Base-by-base conservation (phyloP, 768 basidiomycete species). In the Boletus speciosus region DNA sequence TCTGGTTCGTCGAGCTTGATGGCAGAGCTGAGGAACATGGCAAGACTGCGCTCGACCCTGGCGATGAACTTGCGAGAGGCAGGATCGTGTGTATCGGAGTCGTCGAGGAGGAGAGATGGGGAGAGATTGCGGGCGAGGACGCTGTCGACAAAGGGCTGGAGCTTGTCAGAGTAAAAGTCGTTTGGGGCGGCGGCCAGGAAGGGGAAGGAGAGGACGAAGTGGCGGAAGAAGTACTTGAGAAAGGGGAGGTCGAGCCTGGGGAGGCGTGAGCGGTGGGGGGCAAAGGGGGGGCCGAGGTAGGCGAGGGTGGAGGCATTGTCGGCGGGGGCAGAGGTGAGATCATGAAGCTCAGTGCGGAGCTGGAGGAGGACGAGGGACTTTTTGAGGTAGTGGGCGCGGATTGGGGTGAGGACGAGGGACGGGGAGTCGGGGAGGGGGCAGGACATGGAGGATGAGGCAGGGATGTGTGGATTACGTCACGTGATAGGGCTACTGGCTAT, bases 301-400 rank as follows among this genome's bases (percentile, higher is more conserved):
- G 93, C 92, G 52, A 98, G 79, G 0, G 92, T 78, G 21, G 86
- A 88, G 6, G 79, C 65, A 44, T 72, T 74, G 12, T 36, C 23
- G 2, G n/a, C 25, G 19, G 58, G 57, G 0, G 80, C 74, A 6
- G 79, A 75, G 10, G 83, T 81, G 59, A 93, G 77, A 21, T 75
- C 74, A 55, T 83, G 77, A 56, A 98, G 80, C 71, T 99, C 97
- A n/a, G 73, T 74, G 62, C 76, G 73, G 62, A 98, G 85, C 70
- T 98, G 86, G 48, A 98, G 85, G 61, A 88, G 83, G 41, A 98
- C 80, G 52, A 99, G 85, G 16, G 91, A 82, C 72, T 98, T 98
- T 78, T 98, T 99, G 69, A 99, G 90, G 72, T 99, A 99, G 68
- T 99, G 97, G 5, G 95, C 93, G 40, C 95, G 87, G 45, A 95